Conservation (phyloP, 306 rosid genomes). For the Rubus idaeus region DNA sequence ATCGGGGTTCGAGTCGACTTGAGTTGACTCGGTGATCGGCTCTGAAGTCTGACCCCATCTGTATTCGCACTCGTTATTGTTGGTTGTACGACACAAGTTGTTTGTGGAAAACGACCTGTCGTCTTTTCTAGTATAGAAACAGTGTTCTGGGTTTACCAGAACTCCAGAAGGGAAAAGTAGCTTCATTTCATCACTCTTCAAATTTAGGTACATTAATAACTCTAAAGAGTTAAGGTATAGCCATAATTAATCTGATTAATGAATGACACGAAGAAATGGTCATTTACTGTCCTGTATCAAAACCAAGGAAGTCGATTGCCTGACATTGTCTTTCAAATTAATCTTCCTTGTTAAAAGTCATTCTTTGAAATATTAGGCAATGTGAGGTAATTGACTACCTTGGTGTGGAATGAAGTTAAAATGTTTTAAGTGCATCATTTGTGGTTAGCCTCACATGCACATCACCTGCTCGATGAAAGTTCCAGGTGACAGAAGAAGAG, state of each 20-base stretch:
- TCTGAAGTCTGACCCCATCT: background rate
- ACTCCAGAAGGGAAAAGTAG: background rate
- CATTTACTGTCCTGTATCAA: background rate
- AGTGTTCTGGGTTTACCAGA: background rate
- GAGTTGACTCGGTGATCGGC: background rate
- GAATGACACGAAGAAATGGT: background rate
- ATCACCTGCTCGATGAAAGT: conserved; percentile 6
- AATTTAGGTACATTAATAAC: background rate
- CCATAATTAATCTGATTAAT: too few relatives aligned
- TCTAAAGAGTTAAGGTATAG: background rate
- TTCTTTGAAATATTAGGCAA: background rate
- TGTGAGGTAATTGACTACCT: background rate
- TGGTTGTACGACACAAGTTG: background rate
- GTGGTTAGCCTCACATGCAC: background rate
- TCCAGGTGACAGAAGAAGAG: background rate
- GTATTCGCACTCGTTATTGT: too few relatives aligned
- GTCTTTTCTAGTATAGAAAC: background rate
- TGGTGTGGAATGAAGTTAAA: background rate
- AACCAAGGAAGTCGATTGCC: background rate
- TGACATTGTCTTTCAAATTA: background rate
- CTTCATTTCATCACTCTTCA: background rate
- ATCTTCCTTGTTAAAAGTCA: too few relatives aligned
- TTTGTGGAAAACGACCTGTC: conserved; percentile 2
- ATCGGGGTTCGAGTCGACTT: background rate
- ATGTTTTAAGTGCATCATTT: background rate